These are phyloP conservation scores for Saccharomyces hybrid DNA, from an alignment of 1,139 yeast genomes.

Conservation along the genomic window DNA sequence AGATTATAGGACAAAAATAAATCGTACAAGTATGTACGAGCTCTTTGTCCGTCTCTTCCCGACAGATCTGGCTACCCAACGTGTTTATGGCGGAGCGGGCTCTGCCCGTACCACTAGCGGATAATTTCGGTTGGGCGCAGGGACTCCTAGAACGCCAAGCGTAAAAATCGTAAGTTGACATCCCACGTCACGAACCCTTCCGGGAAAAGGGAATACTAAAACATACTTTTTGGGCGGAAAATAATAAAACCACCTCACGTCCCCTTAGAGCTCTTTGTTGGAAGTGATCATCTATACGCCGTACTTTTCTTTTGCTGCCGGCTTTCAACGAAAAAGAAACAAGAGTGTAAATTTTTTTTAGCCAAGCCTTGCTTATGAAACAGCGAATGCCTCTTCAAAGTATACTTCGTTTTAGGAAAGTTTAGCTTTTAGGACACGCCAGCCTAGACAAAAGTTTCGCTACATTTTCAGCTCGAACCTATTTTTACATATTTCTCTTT, in stretches of 20 bases:
- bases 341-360: background rate
- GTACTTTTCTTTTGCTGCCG: background rate
- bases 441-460: background rate
- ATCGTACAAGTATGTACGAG: background rate
- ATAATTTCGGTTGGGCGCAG: background rate
- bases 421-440: background rate
- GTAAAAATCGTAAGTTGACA: background rate
- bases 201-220: background rate
- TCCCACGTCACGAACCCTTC: background rate
- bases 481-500: background rate
- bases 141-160: background rate
- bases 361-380: background rate
- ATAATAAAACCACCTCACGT: too few species aligned
- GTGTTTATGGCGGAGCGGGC: background rate
- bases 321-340: conserved; percentile 1
- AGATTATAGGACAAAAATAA: background rate
- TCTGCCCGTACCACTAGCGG: background rate
- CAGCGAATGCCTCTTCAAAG: too few species aligned
- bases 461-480: background rate
- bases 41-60: background rate
- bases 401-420: background rate
- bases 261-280: background rate
- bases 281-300: background rate
- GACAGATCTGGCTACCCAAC: background rate
- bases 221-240: background rate